Percentiles rank a stretch among this genome's conserved stretches.
phyloP scores from a whole-genome alignment of 164 flowering plant genomes.

The Amborella trichopoda region DNA sequence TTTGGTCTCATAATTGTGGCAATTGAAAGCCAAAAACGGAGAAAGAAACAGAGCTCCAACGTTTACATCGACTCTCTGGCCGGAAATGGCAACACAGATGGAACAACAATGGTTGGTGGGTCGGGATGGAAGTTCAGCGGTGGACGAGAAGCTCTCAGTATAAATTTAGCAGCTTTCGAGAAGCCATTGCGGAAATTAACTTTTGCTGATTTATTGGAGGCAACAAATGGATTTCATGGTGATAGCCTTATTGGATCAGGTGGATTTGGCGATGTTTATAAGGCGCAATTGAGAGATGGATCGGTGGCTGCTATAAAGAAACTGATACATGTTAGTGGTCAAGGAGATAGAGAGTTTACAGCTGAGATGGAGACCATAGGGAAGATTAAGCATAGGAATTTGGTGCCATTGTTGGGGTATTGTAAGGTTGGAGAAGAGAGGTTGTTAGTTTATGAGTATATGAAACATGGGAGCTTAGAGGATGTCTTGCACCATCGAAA shows the following conservation, averaged over 20 bases:
- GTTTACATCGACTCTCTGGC: conserved; percentile 46
- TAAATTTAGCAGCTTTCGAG: conserved; percentile 80
- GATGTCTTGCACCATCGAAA: conserved; percentile 57
- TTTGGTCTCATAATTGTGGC: conserved; percentile 51
- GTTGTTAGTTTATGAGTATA: conserved; percentile 86
- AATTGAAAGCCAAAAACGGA: conserved; percentile 55
- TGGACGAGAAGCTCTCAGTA: conserved; percentile 72
- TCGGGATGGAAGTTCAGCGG: conserved; percentile 60
- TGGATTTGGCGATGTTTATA: conserved; percentile 97
- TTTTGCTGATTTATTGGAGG: conserved; percentile 86
- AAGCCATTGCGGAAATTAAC: conserved; percentile 90
- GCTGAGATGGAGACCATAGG: conserved; percentile 99
- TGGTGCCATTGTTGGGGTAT: conserved; percentile 87
- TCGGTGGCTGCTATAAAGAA: conserved; percentile 87
- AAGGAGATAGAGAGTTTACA: conserved; percentile 94
- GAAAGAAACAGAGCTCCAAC: conserved; percentile 35
- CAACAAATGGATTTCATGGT: conserved; percentile 81
- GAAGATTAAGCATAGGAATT: conserved; percentile 87
- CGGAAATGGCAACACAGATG: conserved; percentile 25
- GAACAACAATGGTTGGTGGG: conserved; percentile 18
- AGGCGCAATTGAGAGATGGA: conserved; percentile 80
- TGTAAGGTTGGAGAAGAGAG: conserved; percentile 95
- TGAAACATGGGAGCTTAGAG: conserved; percentile 89
- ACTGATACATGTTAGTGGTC: conserved; percentile 81
- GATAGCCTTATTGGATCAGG: conserved; percentile 85